Base-by-base conservation (phyloP, 805 yeast species). In the Saturnispora mendoncae region DNA sequence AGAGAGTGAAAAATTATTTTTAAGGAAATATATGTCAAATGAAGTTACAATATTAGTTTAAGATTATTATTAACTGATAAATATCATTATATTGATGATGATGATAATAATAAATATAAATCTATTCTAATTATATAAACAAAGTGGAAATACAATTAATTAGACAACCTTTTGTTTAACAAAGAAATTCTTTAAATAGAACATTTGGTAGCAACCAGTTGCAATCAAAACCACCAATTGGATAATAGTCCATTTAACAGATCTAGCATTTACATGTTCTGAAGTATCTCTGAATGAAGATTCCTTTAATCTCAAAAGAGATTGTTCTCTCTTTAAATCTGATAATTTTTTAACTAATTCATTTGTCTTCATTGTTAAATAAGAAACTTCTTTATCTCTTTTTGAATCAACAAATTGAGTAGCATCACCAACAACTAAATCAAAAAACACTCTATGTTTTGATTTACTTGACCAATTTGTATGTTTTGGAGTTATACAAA, bases 141-240 rank as follows among this genome's bases (percentile, higher is more conserved):
- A n/a, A n/a, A n/a, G n/a, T n/a, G n/a, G n/a, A n/a, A n/a, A n/a
- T n/a, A n/a, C n/a, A n/a, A n/a, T n/a, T n/a, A n/a, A n/a, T 55
- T 60, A 74, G 27, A 76, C 78, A 55, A 76, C 74, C 60, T 82
- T 82, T 63, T 82, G 88, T 60, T 82, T 82, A 50, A 81, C 87
- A 53, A 82, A 82, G 67, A 80, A 82, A 14, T 80, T 66, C 66
- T 80, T 76, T 65, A 82, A 71, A 56, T 80, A 85, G 43, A 74
- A 74, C 61, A 82, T 64, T 64, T 82, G 92, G 76, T 83, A 80
- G 36, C 71, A 68, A 59, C 90, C 81, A 21, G 86, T 78, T 36
- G 71, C 77, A 28, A 75, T 69, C 54, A 82, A 68, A 3, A 78
- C 83, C 33, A 76, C 32, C 45, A 80, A 56, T 64, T 82, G 90